These are phyloP conservation scores for Globisporangium nunn DNA, from an alignment of 352 stramenopile genomes.

Conservation along the genomic window DNA sequence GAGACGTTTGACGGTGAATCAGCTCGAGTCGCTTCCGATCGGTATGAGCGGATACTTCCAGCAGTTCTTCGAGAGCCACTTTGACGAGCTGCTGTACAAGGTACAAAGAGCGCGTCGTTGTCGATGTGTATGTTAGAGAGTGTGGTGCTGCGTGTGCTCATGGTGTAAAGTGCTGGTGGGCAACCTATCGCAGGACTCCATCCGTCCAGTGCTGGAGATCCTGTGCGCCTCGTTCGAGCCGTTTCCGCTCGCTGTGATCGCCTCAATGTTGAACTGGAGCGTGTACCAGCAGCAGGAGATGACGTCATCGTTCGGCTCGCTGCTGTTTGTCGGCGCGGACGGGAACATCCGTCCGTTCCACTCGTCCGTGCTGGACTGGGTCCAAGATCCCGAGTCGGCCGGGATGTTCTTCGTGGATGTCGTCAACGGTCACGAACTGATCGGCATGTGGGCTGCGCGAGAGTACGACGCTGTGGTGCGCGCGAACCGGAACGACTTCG, in stretches of 20 bases:
- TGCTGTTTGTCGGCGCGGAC: constrained; percentile 47
- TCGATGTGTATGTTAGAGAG: too few species aligned
- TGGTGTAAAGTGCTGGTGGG: neutral
- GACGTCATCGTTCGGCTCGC: constrained; percentile 34
- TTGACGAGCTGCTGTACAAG: constrained; percentile 45
- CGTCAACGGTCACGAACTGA: constrained; percentile 42
- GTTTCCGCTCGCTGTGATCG: constrained; percentile 32
- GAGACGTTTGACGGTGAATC: constrained; percentile 32
- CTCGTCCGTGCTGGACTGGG: constrained; percentile 67
- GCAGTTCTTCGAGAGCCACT: constrained; percentile 69
- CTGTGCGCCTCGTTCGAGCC: constrained; percentile 64
- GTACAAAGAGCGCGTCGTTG: constrained; percentile 4
- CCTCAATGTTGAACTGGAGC: constrained; percentile 44
- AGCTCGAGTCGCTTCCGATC: constrained; percentile 48
- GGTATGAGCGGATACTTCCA: constrained; percentile 62
- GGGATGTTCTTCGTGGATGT: constrained; percentile 47
- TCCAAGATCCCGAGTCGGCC: constrained; percentile 42
- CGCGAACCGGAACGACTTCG: constrained; percentile 45
- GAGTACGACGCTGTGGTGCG: constrained; percentile 45
- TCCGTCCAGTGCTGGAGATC: constrained; percentile 64
- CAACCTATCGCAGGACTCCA: constrained; percentile 15
- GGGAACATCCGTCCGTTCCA: constrained; percentile 58
- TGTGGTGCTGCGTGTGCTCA: neutral
- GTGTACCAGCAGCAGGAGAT: constrained; percentile 59
- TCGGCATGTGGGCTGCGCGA: constrained; percentile 50